Evolutionary conservation across 2,329 filamentous ascomycete genomes (phyloP).

Genomic region (Thelonectria rubi): DNA sequence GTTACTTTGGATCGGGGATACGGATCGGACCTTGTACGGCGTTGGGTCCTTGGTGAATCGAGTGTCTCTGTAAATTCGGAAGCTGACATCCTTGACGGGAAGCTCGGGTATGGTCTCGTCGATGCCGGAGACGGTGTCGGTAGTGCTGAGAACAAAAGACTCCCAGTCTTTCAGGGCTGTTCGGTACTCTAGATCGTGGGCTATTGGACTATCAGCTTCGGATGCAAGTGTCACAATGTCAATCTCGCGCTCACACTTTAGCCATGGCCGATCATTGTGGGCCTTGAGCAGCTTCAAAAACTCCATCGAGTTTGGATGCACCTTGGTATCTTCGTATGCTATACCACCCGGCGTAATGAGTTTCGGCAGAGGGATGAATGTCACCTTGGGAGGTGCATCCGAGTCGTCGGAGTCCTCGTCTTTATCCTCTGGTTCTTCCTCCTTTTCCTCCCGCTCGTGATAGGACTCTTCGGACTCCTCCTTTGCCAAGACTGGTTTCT

Average conservation of each 20-base stretch:
- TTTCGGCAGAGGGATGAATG: constrained; percentile 49
- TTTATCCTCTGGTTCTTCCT: constrained; percentile 39
- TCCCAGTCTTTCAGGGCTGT: constrained; percentile 83
- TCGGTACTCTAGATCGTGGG: constrained; percentile 82
- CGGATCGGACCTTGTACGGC: constrained; percentile 77
- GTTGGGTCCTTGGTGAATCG: constrained; percentile 86
- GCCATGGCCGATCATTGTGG: constrained; percentile 67
- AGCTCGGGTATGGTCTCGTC: constrained; percentile 89
- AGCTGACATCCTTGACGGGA: constrained; percentile 85
- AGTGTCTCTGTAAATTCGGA: constrained; percentile 87
- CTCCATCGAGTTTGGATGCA: constrained; percentile 66
- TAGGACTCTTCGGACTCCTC: constrained; percentile 42
- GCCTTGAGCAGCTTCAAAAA: constrained; percentile 68
- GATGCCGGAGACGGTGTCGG: constrained; percentile 72
- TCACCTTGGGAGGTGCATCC: constrained; percentile 47
- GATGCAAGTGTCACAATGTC: neutral
- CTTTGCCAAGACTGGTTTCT: constrained; percentile 29
- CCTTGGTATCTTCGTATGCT: constrained; percentile 59
- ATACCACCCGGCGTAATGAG: constrained; percentile 47
- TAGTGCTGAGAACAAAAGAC: constrained; percentile 77
- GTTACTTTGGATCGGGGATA: constrained; percentile 33
- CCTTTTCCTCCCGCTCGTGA: constrained; percentile 35
- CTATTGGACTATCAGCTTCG: constrained; percentile 52
- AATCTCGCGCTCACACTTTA: constrained; percentile 57
- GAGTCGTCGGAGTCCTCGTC: constrained; percentile 45